Base-by-base conservation (phyloP, 208 protist genomes). In the Borovskyia barvae region DNA sequence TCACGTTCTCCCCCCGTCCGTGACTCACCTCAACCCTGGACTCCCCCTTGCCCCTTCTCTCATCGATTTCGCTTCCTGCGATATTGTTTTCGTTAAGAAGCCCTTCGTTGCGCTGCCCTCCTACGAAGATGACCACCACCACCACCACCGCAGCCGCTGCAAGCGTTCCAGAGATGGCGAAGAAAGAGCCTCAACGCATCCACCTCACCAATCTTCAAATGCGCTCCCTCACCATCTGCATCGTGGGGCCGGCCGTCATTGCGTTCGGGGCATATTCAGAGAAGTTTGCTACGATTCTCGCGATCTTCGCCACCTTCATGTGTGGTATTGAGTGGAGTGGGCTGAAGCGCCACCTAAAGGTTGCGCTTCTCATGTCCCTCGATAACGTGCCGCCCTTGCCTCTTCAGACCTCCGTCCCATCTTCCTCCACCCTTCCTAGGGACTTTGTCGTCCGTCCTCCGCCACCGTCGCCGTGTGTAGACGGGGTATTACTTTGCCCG, bases 341-440 rank as follows among this genome's bases (percentile, higher is more conserved):
- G 12, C 26, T 94, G 30, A 92, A 91, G 71, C 80, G 88, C 2
- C 88, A 94, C 62, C 72, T 94, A n/a, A 94, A 94, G 59, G 82
- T 91, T 14, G 58, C 69, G 1, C 61, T 94, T 47, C 58, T 92
- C 7, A 61, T 77, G 36, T 54, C 49, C 7, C 45, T 46, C 29
- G 57, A 60, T 5, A 59, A 42, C 46, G 20, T 53, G n/a, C 29
- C 22, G 41, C 19, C 53, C 7, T 3, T 33, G 29, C 36, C 45
- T 9, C n/a, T n/a, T n/a, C 41, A 17, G 15, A 29, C 22, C 5
- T 2, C 30, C 22, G 24, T 19, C 7, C 35, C 28, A 43, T 49
- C 40, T 25, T 36, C 39, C 8, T 50, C 48, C n/a, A 17, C 48
- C 2, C 50, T 55, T 32, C n/a, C n/a, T n/a, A 49, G 28, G 12